phyloP scores from a whole-genome alignment of 2,329 filamentous ascomycete species.

The Botrytis paeoniae region DNA sequence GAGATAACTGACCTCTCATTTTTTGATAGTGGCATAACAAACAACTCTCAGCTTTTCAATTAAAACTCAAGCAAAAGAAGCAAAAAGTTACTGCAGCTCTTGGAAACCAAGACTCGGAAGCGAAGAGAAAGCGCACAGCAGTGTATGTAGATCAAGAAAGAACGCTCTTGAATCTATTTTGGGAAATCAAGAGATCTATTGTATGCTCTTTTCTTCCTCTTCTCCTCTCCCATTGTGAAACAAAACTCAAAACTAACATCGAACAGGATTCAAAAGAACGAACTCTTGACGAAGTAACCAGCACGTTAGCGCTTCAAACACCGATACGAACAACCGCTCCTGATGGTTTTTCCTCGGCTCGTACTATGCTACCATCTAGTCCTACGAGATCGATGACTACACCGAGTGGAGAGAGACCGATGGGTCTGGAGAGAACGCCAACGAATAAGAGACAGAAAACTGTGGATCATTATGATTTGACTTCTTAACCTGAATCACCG shows the following conservation, averaged over 20 bases:
- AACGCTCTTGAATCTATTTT: background rate
- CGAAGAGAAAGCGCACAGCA: background rate
- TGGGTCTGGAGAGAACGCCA: too few relatives aligned
- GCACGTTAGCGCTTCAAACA: background rate
- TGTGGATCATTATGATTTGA: background rate
- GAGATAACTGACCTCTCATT: background rate
- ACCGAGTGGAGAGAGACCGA: background rate
- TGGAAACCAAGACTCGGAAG: background rate
- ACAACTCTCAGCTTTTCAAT: background rate
- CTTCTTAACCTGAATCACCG: background rate
- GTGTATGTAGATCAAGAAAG: background rate
- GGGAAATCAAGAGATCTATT: constrained; percentile 3
- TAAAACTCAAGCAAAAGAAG: background rate
- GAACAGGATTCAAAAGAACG: background rate
- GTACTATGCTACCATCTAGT: background rate
- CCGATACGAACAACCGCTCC: background rate
- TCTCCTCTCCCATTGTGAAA: background rate
- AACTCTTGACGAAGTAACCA: background rate
- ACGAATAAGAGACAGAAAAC: background rate
- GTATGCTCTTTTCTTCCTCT: background rate
- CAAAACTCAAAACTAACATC: background rate
- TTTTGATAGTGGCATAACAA: background rate
- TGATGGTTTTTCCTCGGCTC: background rate
- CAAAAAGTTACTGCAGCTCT: background rate
- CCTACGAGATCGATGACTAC: background rate